Base-by-base conservation (phyloP, 73 alveolate genomes). In the Tetrahymena borealis region DNA sequence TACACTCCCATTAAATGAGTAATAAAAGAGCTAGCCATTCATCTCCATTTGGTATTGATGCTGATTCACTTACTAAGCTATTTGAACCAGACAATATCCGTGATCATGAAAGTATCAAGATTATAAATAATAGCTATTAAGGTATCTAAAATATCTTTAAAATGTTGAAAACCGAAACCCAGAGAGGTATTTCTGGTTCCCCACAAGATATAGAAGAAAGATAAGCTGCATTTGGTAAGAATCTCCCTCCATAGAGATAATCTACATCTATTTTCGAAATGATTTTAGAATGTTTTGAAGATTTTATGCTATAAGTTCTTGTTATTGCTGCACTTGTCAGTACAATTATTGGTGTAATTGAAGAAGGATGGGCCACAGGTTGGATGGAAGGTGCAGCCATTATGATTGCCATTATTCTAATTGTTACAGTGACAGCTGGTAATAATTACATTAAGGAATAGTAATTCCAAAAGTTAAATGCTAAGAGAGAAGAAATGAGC, bases 311-410 rank as follows among this genome's bases (percentile, higher is more conserved):
- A 41, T 94, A 98, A 94, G 96, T 98, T 90, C 96, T 98, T 85
- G 79, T 98, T 15, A 91, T 95, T 12, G 99, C 99, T 12, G 99
- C 99, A 13, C 91, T 97, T 77, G 98, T 98, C 9, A 98, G 99
- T 1, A 94, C 98, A 28, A 94, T 95, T 11, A 98, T 98, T 78
- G 99, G 99, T 10, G 96, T 98, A 39, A 93, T 97, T 90, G 96
- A 98, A 92, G 99, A 98, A 32, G 96, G 96, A n/a, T 94, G 93
- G 90, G 95, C 96, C 91, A 40, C 95, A 40, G 93, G 95, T 90
- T 78, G 99, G 99, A 40, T 98, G 99, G 99, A 98, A 96, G 99
- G 99, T 11, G 96, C 98, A 79, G 98, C 99, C 32, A 97, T 98
- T 16, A 95, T 97, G 94, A 90, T 96, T 39, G 99, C 99, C 32